These are phyloP conservation scores for Suillus fuscotomentosus DNA, from an alignment of 768 basidiomycete genomes.

Conservation along the genomic window DNA sequence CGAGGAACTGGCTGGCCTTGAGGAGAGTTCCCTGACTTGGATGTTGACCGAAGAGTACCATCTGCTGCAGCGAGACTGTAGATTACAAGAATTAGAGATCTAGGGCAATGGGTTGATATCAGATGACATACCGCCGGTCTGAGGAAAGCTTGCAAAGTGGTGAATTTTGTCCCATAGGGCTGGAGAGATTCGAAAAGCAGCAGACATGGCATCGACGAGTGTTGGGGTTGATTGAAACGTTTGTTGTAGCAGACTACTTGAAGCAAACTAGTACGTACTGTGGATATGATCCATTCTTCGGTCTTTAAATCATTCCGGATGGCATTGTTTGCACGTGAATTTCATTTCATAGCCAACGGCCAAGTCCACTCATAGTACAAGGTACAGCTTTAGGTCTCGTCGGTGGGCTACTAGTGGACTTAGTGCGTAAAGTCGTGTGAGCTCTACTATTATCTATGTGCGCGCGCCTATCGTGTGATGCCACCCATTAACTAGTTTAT, in stretches of 20 bases:
- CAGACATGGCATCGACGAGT: slow-evolving; percentile 30
- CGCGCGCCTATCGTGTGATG: neutral
- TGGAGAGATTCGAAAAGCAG: slow-evolving; percentile 67
- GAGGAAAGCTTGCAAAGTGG: slow-evolving; percentile 89
- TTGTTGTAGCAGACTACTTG: neutral
- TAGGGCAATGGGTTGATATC: neutral
- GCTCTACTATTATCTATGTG: neutral
- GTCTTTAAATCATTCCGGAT: neutral
- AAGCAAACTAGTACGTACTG: neutral
- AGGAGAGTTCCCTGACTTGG: slow-evolving; percentile 92
- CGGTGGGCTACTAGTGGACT: neutral
- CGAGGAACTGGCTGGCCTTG: slow-evolving; percentile 87
- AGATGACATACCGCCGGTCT: slow-evolving; percentile 73
- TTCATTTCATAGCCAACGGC: neutral
- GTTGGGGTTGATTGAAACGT: neutral
- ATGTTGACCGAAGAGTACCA: slow-evolving; percentile 97
- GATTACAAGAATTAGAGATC: neutral
- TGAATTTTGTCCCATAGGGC: slow-evolving; percentile 88
- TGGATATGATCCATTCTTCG: neutral
- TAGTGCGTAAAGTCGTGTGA: neutral
- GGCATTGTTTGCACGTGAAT: slow-evolving; percentile 1
- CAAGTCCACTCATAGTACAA: neutral
- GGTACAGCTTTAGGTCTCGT: neutral
- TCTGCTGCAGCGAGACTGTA: slow-evolving; percentile 91
- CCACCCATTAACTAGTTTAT: neutral